Conservation (phyloP, 2,329 filamentous ascomycete genomes). For the Macrophomina pseudophaseolina region DNA sequence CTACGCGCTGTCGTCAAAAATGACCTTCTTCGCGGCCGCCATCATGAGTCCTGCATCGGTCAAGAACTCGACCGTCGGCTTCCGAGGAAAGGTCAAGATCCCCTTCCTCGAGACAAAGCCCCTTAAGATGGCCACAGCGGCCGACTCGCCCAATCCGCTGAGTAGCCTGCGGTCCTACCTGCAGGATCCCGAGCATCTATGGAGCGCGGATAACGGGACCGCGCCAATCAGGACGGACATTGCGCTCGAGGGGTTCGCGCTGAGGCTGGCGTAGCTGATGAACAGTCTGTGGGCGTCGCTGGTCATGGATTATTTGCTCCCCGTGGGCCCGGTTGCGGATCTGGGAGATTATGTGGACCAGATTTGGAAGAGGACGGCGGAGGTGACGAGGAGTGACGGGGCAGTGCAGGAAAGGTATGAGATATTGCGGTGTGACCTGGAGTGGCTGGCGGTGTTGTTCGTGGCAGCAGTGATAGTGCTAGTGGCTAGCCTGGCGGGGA, state of each 20-base stretch:
- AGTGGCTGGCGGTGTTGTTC: background rate
- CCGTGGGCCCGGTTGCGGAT: background rate
- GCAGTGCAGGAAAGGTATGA: background rate
- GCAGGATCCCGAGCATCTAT: background rate
- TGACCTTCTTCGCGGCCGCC: background rate
- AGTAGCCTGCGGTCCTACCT: conserved; percentile 3
- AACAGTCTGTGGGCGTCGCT: background rate
- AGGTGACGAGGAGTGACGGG: background rate
- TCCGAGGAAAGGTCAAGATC: background rate
- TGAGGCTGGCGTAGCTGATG: background rate
- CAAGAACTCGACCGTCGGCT: background rate
- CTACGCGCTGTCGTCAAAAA: background rate
- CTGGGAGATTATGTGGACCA: background rate
- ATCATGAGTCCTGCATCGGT: conserved; percentile 1
- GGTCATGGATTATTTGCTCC: background rate
- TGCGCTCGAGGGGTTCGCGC: background rate
- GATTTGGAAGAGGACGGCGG: background rate
- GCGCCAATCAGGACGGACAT: background rate
- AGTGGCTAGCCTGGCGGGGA: background rate
- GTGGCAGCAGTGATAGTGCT: background rate
- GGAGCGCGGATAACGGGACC: background rate
- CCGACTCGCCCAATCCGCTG: background rate
- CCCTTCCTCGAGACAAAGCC: background rate
- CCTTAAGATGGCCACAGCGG: background rate
- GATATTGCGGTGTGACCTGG: background rate